These are phyloP conservation scores for Penicillium glabrum DNA, from an alignment of 2,329 filamentous ascomycete genomes.

Conservation along the genomic window DNA sequence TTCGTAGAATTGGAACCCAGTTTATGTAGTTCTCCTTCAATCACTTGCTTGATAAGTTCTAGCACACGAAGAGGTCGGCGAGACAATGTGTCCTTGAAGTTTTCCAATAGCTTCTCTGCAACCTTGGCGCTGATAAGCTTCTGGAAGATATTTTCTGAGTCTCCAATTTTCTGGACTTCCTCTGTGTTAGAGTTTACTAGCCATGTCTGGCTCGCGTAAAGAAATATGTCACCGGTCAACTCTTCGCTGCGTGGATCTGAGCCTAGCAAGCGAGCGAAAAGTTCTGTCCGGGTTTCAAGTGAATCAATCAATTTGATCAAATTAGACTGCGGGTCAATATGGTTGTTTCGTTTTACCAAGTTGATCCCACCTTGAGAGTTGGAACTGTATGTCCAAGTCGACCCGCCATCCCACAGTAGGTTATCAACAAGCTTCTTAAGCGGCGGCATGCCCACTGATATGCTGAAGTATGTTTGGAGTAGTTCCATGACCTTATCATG, in stretches of 20 bases:
- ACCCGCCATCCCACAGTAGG: slow-evolving; percentile 42
- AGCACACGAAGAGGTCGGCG: slow-evolving; percentile 41
- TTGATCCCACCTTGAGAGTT: slow-evolving; percentile 23
- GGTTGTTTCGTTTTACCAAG: slow-evolving; percentile 26
- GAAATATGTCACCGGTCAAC: slow-evolving; percentile 41
- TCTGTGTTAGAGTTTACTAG: slow-evolving; percentile 29
- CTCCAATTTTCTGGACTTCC: slow-evolving; percentile 18
- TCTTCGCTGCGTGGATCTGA: slow-evolving; percentile 43
- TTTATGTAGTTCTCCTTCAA: slow-evolving; percentile 36
- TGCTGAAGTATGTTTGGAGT: slow-evolving; percentile 42
- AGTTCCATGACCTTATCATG: slow-evolving; percentile 33
- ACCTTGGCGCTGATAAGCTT: slow-evolving; percentile 43
- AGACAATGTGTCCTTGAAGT: slow-evolving; percentile 45
- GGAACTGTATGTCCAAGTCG: slow-evolving; percentile 36
- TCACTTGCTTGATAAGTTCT: slow-evolving; percentile 43
- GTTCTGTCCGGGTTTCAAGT: slow-evolving; percentile 38
- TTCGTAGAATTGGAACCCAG: slow-evolving; percentile 5
- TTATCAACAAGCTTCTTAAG: slow-evolving; percentile 42
- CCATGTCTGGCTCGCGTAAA: slow-evolving; percentile 44
- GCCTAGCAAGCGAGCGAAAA: slow-evolving; percentile 37
- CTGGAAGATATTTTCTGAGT: slow-evolving; percentile 30
- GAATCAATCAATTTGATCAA: slow-evolving; percentile 35
- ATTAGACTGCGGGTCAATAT: slow-evolving; percentile 20
- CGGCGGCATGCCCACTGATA: slow-evolving; percentile 37
- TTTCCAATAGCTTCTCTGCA: slow-evolving; percentile 41